Base-by-base conservation (phyloP, 805 yeast genomes). In the Lachancea nothofagi region DNA sequence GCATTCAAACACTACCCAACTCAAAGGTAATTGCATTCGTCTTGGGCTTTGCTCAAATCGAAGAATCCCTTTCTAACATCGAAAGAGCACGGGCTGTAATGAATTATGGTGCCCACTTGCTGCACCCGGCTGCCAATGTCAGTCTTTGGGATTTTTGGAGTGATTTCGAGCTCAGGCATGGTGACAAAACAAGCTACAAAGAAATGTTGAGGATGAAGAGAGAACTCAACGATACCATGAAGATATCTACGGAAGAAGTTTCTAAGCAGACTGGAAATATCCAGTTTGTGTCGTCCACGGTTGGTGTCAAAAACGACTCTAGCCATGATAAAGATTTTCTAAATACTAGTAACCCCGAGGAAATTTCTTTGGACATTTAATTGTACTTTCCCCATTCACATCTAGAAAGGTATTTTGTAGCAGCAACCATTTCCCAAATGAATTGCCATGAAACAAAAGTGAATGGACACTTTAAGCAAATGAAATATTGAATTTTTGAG, bases 141-240 rank as follows among this genome's bases (percentile, higher is more conserved):
- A 43, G 38, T 1, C 54, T 78, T 23, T 87, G 95, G 95, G 62
- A 62, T 1, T 58, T 61, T 21, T 89, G 95, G 95, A 79, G 79
- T 39, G 55, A 65, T 8, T 86, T 88, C 57, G 97, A 89, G 55
- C 56, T 83, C 24, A 67, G 72, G 10, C 49, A 75, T 56, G 97
- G 97, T 4, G 64, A 72, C 43, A 93, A 83, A 51, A 70, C 69
- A 3, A 74, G 83, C 0, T 87, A 74, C 57, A 86, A 83, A 50
- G 81, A 78, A 15, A 80, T 88, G 89, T 57, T 86, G 18, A 63
- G 80, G 33, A 65, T 67, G 45, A 82, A 78, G 54, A 69, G 86
- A 46, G 46, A 48, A 26, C 49, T 64, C 3, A 59, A 52, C 28
- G 57, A 48, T 13, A 52, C 54, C 21, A 57, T 64, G 54, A 46